Evolutionary conservation across 2,329 filamentous ascomycete species (phyloP).

Genomic region (Setomelanomma holmii): DNA sequence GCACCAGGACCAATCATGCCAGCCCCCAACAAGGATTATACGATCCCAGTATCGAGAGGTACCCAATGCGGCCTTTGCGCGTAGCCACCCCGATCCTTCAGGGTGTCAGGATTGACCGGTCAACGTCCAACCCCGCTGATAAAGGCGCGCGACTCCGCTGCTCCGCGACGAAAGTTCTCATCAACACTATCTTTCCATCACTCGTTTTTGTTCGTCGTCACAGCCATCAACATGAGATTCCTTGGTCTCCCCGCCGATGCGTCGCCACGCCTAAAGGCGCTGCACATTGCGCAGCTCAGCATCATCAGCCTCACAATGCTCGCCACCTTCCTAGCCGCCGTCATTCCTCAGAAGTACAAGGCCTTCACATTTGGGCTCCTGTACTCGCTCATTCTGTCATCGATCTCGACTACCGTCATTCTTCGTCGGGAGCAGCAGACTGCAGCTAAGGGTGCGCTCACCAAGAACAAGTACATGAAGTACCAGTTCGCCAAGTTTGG

Average conservation of each 20-base stretch:
- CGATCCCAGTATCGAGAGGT: constrained; percentile 12
- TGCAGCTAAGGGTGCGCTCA: constrained; percentile 20
- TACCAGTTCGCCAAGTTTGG: constrained; percentile 33
- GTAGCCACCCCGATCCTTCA: constrained; percentile 1
- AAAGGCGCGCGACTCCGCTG: constrained; percentile 12
- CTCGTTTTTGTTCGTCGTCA: constrained; percentile 7
- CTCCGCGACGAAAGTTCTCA: background rate
- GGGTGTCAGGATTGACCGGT: constrained; percentile 28
- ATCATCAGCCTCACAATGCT: constrained; percentile 21
- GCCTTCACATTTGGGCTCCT: constrained; percentile 33
- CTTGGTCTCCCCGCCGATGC: constrained; percentile 8
- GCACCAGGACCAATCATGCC: constrained; percentile 19
- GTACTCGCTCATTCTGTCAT: constrained; percentile 26
- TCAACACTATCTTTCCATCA: constrained; percentile 1
- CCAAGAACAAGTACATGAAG: constrained; percentile 30
- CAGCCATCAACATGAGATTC: constrained; percentile 5
- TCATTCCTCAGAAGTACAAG: constrained; percentile 26
- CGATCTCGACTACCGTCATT: constrained; percentile 26
- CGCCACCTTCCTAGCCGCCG: constrained; percentile 22
- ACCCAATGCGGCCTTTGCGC: constrained; percentile 3
- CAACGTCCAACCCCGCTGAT: constrained; percentile 18
- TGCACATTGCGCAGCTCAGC: constrained; percentile 26
- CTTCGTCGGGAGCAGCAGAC: constrained; percentile 27
- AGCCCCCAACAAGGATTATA: constrained; percentile 10
- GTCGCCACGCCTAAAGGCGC: constrained; percentile 25